Evolutionary conservation across 345 rosid species (phyloP), one percentile per base, ranked within the genome.

Genomic region (Eucalyptus marginata): DNA sequence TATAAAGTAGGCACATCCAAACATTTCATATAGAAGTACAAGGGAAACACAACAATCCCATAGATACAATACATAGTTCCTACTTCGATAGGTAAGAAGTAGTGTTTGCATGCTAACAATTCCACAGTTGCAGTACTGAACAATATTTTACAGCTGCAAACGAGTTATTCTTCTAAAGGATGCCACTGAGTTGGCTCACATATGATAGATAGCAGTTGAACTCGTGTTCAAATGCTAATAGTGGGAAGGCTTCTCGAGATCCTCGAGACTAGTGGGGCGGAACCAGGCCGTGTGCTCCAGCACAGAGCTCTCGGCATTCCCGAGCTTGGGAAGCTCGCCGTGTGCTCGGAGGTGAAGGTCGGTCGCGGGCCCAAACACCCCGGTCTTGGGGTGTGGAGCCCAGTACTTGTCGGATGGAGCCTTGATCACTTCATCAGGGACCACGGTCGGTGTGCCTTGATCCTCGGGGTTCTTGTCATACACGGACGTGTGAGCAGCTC

Each of bases 351-450:
- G 49, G 50, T 64, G 91, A 17, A 90, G 91, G 40, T 92, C 95
- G 3, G 94, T 16, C 33, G 95, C 93, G 3, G 99, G 99, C 40
- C 99, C 98, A 52, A 97, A 97, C 80, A 97, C 97, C 86, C 99
- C 99, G 5, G 99, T 97, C 88, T 92, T 92, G 3, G 99, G 99
- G 89, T 97, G 95, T 13, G 99, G 99, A n/a, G 95, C 96, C 99
- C 99, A 97, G 90, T 97, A 97, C 90, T 97, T 93, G 49, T 95
- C 96, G 22, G 99, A 93, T 59, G 92, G 90, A 27, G 95, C 94
- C 90, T 93, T 86, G 85, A 97, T 95, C 89, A 96, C 92, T 84
- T 96, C 93, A 54, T 97, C 99, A 40, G 97, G 96, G 25, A 96
- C 97, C 87, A 89, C 89, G 86, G 87, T 86, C 18, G 98, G 93